Evolutionary conservation across 164 flowering plant species (phyloP).

Genomic region (Aristolochia californica): DNA sequence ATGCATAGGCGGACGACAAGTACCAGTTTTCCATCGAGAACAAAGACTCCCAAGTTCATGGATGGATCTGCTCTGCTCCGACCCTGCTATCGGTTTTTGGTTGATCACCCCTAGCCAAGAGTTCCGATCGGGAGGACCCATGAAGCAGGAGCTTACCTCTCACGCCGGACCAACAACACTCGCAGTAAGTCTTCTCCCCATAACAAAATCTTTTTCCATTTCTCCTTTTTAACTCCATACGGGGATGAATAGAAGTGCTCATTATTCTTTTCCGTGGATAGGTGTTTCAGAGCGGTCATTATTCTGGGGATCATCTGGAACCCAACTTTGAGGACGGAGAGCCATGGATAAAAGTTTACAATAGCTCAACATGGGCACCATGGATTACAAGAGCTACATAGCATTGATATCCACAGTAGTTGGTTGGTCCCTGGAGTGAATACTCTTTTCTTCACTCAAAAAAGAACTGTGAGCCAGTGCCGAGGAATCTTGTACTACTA

Average conservation of each 20-base stretch:
- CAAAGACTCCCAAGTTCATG: slow-evolving; percentile 62
- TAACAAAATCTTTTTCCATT: slow-evolving; percentile 36
- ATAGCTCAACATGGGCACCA: slow-evolving; percentile 73
- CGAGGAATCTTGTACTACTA: slow-evolving; percentile 65
- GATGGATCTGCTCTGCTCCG: slow-evolving; percentile 58
- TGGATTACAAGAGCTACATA: slow-evolving; percentile 53
- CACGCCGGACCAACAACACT: slow-evolving; percentile 83
- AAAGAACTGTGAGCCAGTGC: slow-evolving; percentile 23
- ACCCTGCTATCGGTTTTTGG: slow-evolving; percentile 76
- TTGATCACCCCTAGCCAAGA: slow-evolving; percentile 77
- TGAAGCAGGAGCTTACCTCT: slow-evolving; percentile 77
- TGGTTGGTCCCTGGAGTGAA: slow-evolving; percentile 38
- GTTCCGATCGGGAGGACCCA: slow-evolving; percentile 79
- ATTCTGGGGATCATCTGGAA: slow-evolving; percentile 50
- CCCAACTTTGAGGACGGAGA: slow-evolving; percentile 41
- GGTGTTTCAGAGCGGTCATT: slow-evolving; percentile 75
- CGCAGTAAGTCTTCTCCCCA: slow-evolving; percentile 38
- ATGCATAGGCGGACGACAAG: slow-evolving; percentile 93
- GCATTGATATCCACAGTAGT: slow-evolving; percentile 21
- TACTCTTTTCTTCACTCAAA: slow-evolving; percentile 46
- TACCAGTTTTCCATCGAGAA: slow-evolving; percentile 73
- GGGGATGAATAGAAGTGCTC: not conserved
- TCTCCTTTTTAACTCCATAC: too few species aligned
- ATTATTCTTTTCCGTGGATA: slow-evolving; percentile 6
- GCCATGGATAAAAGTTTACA: slow-evolving; percentile 83